These are phyloP conservation scores for Miscanthus lutarioriparius DNA, from an alignment of 176 grass and related monocot genomes.

Conservation along the genomic window DNA sequence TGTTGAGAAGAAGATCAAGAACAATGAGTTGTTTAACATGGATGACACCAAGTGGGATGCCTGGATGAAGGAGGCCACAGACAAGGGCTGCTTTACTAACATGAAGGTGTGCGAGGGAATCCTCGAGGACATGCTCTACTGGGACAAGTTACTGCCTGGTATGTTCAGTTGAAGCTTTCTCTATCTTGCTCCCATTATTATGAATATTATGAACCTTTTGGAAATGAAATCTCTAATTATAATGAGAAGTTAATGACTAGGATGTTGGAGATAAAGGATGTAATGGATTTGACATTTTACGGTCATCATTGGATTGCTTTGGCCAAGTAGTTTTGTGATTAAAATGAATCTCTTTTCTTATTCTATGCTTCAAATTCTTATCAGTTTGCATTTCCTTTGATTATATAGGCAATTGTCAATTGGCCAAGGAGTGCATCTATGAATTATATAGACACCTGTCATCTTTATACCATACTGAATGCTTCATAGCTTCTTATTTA, in stretches of 20 bases:
- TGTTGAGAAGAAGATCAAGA: conserved; percentile 78
- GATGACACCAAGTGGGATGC: conserved; percentile 72
- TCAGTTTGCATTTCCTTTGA: background rate
- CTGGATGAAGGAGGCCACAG: conserved; percentile 47
- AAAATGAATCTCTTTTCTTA: background rate
- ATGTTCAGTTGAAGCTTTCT: conserved; percentile 27
- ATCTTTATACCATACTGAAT: conserved; percentile 18
- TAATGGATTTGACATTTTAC: background rate
- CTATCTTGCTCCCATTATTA: background rate
- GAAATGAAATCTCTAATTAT: conserved; percentile 19
- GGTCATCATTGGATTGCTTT: background rate
- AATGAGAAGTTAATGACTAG: background rate
- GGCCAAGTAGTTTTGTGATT: conserved; percentile 1
- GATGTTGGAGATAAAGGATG: background rate
- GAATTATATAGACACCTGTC: background rate
- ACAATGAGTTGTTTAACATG: conserved; percentile 68
- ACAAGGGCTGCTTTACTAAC: conserved; percentile 44
- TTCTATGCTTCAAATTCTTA: background rate
- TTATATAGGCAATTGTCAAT: background rate
- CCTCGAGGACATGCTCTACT: conserved; percentile 91
- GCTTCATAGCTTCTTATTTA: background rate
- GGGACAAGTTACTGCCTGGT: conserved; percentile 85
- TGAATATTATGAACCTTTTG: background rate
- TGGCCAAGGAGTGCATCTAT: background rate
- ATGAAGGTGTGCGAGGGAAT: conserved; percentile 85